These are phyloP conservation scores for Wickerhamiella lipophila DNA, from an alignment of 805 yeast species.

Conservation along the genomic window DNA sequence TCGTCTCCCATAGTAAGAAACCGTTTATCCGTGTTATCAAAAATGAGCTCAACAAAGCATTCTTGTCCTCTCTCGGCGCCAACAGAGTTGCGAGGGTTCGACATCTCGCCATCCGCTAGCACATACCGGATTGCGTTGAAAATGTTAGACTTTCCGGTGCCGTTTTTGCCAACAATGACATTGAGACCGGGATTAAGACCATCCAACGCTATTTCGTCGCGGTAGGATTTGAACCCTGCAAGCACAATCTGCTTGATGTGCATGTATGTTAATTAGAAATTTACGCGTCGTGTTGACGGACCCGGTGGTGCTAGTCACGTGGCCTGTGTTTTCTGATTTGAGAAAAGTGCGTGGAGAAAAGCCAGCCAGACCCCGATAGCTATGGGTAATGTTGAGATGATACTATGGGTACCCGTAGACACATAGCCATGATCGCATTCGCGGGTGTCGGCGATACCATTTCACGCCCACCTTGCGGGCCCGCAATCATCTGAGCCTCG, in stretches of 20 bases:
- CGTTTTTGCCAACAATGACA: slow-evolving; percentile 95
- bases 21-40: slow-evolving; percentile 67
- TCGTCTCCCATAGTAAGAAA: slow-evolving; percentile 59
- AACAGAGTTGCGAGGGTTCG: slow-evolving; percentile 7
- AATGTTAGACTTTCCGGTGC: slow-evolving; percentile 94
- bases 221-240: slow-evolving; percentile 96
- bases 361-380: too few species aligned
- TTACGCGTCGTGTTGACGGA: slow-evolving; percentile 1
- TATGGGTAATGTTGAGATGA: too few species aligned
- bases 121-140: slow-evolving; percentile 96
- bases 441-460: too few species aligned
- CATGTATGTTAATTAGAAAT: slow-evolving; percentile 52
- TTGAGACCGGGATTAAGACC: slow-evolving; percentile 95
- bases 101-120: slow-evolving; percentile 33
- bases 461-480: too few species aligned
- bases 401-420: too few species aligned
- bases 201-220: slow-evolving; percentile 88
- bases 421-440: too few species aligned
- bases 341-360: too few species aligned
- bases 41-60: slow-evolving; percentile 67
- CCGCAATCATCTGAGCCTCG: too few species aligned
- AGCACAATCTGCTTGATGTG: slow-evolving; percentile 87
- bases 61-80: slow-evolving; percentile 10
- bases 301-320: neutral
- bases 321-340: too few species aligned